Conservation (phyloP, 768 basidiomycete species). For the Leccinum subtestaceum region DNA sequence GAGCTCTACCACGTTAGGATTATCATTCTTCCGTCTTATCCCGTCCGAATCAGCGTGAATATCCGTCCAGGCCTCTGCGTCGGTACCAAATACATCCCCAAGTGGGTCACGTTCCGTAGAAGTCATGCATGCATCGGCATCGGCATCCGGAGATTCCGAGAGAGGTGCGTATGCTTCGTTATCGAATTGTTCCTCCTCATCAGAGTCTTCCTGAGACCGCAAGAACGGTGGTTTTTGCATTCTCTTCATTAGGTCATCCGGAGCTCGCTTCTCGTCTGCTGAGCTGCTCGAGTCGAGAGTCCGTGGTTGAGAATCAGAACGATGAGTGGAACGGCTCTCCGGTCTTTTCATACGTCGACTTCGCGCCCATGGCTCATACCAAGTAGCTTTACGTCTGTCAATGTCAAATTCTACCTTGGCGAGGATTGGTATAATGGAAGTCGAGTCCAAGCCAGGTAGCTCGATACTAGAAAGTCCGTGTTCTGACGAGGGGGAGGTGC, state of each 20-base stretch:
- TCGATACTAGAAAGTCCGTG: conserved; percentile 49
- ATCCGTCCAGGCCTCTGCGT: conserved; percentile 60
- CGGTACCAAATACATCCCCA: conserved; percentile 62
- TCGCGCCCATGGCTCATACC: conserved; percentile 84
- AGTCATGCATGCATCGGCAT: conserved; percentile 37
- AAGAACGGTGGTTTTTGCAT: conserved; percentile 40
- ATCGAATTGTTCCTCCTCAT: conserved; percentile 30
- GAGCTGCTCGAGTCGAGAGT: conserved; percentile 22
- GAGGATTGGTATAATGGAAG: conserved; percentile 74
- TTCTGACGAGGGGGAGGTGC: conserved; percentile 43
- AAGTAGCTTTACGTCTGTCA: conserved; percentile 71
- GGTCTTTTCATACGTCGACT: conserved; percentile 59
- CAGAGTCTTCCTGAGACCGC: conserved; percentile 22
- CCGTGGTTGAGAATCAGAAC: conserved; percentile 23
- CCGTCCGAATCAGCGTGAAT: conserved; percentile 40
- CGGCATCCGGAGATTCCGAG: conserved; percentile 21
- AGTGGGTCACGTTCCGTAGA: conserved; percentile 47
- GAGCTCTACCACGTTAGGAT: conserved; percentile 50
- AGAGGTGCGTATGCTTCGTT: conserved; percentile 29
- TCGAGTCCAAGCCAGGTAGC: conserved; percentile 62
- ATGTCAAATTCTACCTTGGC: conserved; percentile 97
- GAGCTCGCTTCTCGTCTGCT: conserved; percentile 35
- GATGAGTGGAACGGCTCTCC: conserved; percentile 38
- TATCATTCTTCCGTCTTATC: conserved; percentile 22
- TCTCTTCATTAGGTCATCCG: conserved; percentile 48